Evolutionary conservation across 441 rosid genomes (phyloP).

Genomic region (Isatis lusitanica): DNA sequence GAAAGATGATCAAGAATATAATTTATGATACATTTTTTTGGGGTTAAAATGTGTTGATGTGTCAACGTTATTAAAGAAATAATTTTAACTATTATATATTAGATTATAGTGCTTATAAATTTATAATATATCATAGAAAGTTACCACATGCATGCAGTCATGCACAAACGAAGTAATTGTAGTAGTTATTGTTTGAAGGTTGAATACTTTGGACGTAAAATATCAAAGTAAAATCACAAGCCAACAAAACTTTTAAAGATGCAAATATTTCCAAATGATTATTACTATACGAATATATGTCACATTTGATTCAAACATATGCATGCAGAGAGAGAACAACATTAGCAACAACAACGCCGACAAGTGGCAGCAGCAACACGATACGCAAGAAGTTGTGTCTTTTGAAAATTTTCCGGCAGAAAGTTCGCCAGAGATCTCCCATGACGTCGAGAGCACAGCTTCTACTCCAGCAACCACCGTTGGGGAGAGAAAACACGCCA

Average conservation of each 20-base stretch:
- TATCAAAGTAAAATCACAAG: background rate
- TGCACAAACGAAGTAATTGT: background rate
- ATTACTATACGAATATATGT: background rate
- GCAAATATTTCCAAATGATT: background rate
- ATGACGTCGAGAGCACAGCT: conserved; percentile 50
- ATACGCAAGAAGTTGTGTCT: conserved; percentile 76
- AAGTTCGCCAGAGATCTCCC: conserved; percentile 76
- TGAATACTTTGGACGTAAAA: background rate
- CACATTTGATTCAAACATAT: background rate
- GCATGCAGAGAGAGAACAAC: conserved; percentile 34
- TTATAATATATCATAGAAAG: background rate
- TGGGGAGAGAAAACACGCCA: conserved; percentile 73
- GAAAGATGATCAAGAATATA: no score
- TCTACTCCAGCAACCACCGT: conserved; percentile 44
- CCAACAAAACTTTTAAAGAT: background rate
- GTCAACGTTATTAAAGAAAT: no score
- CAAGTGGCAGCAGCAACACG: conserved; percentile 67
- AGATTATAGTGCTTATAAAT: background rate
- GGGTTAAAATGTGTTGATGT: no score
- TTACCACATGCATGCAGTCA: no score
- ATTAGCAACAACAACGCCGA: conserved; percentile 9
- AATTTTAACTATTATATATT: no score
- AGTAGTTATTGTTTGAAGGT: background rate
- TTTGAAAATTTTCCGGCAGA: conserved; percentile 78
- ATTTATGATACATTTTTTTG: no score